Percentiles rank a stretch among this genome's conserved stretches.
Conservation (phyloP, 352 stramenopile species). For the Plasmopara viticola region DNA sequence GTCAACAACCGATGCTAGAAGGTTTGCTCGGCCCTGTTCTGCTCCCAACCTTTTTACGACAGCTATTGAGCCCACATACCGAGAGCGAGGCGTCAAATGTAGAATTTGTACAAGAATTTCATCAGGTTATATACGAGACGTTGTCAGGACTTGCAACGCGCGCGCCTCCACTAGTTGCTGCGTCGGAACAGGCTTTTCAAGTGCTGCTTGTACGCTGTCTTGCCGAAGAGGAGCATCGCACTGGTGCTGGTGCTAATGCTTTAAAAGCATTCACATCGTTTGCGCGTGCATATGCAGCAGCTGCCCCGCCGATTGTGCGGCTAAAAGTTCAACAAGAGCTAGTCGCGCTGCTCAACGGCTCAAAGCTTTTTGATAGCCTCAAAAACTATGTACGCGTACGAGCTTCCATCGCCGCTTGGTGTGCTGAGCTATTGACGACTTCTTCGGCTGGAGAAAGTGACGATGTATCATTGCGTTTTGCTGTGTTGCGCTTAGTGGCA, state of each 20-base stretch:
- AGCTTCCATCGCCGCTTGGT: slow-evolving; percentile 52
- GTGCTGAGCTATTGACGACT: slow-evolving; percentile 29
- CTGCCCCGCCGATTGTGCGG: slow-evolving; percentile 23
- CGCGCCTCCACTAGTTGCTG: slow-evolving; percentile 33
- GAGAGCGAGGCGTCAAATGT: slow-evolving; percentile 40
- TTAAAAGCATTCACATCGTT: slow-evolving; percentile 60
- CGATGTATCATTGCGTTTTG: slow-evolving; percentile 48
- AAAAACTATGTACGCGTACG: slow-evolving; percentile 65
- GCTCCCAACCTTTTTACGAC: slow-evolving; percentile 53
- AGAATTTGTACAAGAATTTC: slow-evolving; percentile 46
- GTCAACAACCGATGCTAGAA: slow-evolving; percentile 31
- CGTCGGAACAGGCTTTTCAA: slow-evolving; percentile 64
- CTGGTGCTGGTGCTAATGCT: slow-evolving; percentile 45
- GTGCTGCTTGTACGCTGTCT: slow-evolving; percentile 63
- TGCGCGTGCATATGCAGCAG: slow-evolving; percentile 30
- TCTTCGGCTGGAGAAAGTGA: slow-evolving; percentile 12
- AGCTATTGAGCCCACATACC: slow-evolving; percentile 53
- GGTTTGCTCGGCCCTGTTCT: slow-evolving; percentile 60
- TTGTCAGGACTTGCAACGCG: slow-evolving; percentile 40
- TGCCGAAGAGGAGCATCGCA: slow-evolving; percentile 41
- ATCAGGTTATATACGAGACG: slow-evolving; percentile 56
- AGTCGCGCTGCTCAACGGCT: slow-evolving; percentile 41
- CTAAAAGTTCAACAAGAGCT: slow-evolving; percentile 46
- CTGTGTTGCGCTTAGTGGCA: slow-evolving; percentile 39
- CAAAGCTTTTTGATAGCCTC: slow-evolving; percentile 48